Evolutionary conservation across 495 filamentous ascomycete genomes (phyloP).

Genomic region (Aspergillus baeticus): DNA sequence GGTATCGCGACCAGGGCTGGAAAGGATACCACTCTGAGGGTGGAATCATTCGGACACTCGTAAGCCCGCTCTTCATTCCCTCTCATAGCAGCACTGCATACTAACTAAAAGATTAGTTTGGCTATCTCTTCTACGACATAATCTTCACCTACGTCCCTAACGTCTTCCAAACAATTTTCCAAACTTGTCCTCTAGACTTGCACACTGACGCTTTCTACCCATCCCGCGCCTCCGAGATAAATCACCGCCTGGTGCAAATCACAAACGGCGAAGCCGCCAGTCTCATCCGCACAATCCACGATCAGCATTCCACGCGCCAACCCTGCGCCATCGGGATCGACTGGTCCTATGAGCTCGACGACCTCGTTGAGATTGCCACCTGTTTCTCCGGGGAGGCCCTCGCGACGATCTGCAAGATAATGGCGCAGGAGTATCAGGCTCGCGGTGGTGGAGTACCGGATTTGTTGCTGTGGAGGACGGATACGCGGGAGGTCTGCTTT

Average conservation of each 20-base stretch:
- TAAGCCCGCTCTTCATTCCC: slow-evolving; percentile 19
- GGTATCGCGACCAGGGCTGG: slow-evolving; percentile 82
- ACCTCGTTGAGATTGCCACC: slow-evolving; percentile 75
- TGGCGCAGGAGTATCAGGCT: slow-evolving; percentile 91
- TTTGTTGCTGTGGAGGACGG: slow-evolving; percentile 77
- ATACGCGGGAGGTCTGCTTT: slow-evolving; percentile 69
- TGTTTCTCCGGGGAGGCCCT: slow-evolving; percentile 81
- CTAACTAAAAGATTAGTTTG: slow-evolving; percentile 52
- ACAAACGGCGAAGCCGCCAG: slow-evolving; percentile 67
- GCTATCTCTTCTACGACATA: slow-evolving; percentile 89
- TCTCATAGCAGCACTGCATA: neutral
- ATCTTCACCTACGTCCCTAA: slow-evolving; percentile 93
- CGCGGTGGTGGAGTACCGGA: slow-evolving; percentile 89
- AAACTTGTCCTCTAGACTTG: slow-evolving; percentile 90
- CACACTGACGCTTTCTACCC: slow-evolving; percentile 94
- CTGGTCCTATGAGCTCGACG: slow-evolving; percentile 82
- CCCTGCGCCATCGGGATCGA: slow-evolving; percentile 88
- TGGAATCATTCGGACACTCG: slow-evolving; percentile 81
- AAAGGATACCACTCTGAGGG: slow-evolving; percentile 94
- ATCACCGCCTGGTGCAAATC: slow-evolving; percentile 81
- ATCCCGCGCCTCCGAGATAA: slow-evolving; percentile 80
- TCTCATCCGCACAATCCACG: slow-evolving; percentile 68
- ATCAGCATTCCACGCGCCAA: slow-evolving; percentile 59
- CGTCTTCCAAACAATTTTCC: slow-evolving; percentile 93
- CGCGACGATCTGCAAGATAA: slow-evolving; percentile 81